Evolutionary conservation across 2,329 filamentous ascomycete species (phyloP).

Genomic region (Apiospora kogelbergensis): DNA sequence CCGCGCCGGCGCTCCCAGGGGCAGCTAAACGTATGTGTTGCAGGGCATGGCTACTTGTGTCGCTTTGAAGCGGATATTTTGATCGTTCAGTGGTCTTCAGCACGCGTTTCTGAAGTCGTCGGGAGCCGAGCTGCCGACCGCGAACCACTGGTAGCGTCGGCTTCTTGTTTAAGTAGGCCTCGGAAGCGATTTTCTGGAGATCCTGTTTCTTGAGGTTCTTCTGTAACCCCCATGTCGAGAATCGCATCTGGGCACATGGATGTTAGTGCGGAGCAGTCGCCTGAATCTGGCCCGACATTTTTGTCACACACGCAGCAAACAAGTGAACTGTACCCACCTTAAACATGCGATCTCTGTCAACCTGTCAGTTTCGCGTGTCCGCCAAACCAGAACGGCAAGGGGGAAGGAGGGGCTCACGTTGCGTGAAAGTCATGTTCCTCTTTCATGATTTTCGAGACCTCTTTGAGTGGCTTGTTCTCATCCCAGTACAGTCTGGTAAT

Average conservation of each 20-base stretch:
- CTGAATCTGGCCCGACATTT: background rate
- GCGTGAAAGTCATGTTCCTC: slow-evolving; percentile 20
- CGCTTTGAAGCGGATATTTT: background rate
- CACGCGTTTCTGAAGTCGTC: slow-evolving; percentile 9
- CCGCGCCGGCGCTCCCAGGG: background rate
- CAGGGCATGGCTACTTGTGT: background rate
- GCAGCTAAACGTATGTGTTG: background rate
- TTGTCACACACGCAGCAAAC: background rate
- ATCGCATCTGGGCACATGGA: slow-evolving; percentile 1
- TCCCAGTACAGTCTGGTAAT: slow-evolving; percentile 22
- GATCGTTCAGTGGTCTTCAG: background rate
- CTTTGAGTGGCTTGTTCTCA: slow-evolving; percentile 20
- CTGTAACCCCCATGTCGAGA: slow-evolving; percentile 20
- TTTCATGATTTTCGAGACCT: slow-evolving; percentile 21
- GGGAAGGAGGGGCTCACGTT: slow-evolving; percentile 17
- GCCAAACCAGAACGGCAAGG: background rate
- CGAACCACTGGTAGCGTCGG: slow-evolving; percentile 7
- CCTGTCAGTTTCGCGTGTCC: background rate
- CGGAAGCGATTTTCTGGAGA: slow-evolving; percentile 16
- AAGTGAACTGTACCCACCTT: slow-evolving; percentile 9
- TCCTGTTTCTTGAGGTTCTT: slow-evolving; percentile 22
- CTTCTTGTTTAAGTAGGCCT: background rate
- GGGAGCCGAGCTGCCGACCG: slow-evolving; percentile 15
- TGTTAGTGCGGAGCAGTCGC: background rate
- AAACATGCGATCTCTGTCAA: slow-evolving; percentile 13